Evolutionary conservation across 345 rosid species (phyloP), one percentile per base, ranked within the genome.

Genomic region (Eucalyptus paniculata): DNA sequence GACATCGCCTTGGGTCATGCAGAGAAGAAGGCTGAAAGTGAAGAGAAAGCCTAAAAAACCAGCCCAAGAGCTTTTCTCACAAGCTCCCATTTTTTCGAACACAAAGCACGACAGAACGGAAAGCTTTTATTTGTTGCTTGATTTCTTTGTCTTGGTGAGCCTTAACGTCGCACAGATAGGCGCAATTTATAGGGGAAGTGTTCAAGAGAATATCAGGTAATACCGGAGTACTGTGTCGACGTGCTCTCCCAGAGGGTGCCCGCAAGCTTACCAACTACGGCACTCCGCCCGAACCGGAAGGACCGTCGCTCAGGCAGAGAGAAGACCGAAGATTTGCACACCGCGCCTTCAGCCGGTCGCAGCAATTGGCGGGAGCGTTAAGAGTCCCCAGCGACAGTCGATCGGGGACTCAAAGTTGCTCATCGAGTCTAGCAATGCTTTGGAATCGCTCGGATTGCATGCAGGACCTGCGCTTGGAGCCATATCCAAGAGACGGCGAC

Each of bases 301-400:
- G 32, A n/a, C 65, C 49, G 17, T 47, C 86, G 37, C n/a, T 87
- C 44, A 90, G 90, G 69, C 90, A 56, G 62, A 92, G 93, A 37
- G 94, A 92, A 90, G 95, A 91, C 24, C 24, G 94, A 88, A 89
- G 95, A 88, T 34, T 90, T 90, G 91, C 97, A 95, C 51, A 94
- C 90, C 92, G 94, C 81, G 89, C 97, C 99, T 62, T 62, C 15
- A 85, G 88, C 98, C 98, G 96, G 40, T 47, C 65, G 67, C 99
- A 94, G 93, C 96, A 96, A 95, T 93, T 24, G 65, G 65, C n/a
- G 65, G 15, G 0, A 0, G n/a, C n/a, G 65, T 58, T 58, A 58
- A 58, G 65, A 58, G 65, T 58, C 65, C 65, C 65, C 69, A 62
- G 0, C 69, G 69, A 62, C 69, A 9, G 18, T 13, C 18, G 69